Base-by-base conservation (phyloP, 768 basidiomycete species). In the Tylopilus rubrobrunneus region DNA sequence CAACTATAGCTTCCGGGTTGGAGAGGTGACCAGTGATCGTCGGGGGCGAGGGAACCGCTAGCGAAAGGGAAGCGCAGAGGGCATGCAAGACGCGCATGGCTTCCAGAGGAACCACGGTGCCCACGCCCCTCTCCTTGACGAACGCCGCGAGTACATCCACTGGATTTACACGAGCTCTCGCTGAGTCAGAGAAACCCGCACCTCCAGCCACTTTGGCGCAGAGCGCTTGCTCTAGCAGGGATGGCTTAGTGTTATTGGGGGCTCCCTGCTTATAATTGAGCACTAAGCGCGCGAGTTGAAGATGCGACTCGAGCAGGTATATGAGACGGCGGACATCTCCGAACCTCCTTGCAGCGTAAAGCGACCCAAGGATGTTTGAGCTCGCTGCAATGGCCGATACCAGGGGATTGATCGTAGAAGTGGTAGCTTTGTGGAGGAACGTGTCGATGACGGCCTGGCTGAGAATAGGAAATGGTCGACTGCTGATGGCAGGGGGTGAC, bases 381-480 rank as follows among this genome's bases (percentile, higher is more conserved):
- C 84, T 86, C 1, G 81, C 75, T 12, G 83, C 80, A 53, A 97
- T 77, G 31, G 83, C 77, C 0, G 86, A 80, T 45, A 94, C 78
- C 29, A 96, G 74, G 0, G 94, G 93, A 53, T 83, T 85, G 58
- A 95, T 86, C 2, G 88, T 87, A 0, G 90, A 86, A 2, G 84
- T 83, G 7, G 88, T 85, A 1, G 90, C 86, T 57, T 85, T 84
- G 68, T 79, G 78, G 15, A 97, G 73, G 47, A 96, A 77, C 0
- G 81, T 77, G 55, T 92, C 89, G 2, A 82, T 76, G 40, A 94
- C 76, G 0, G 81, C 75, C 56, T 81, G 81, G 59, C 85, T 80
- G 48, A 90, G 71, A 7, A 73, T 66, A 0, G 79, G 71, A 60
- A 88, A 87, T 1, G 87, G 86, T 29, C 80, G 73, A 41, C 79